Evolutionary conservation across 2,329 filamentous ascomycete genomes (phyloP), one percentile per base, ranked within the genome.

Genomic region (Amauroascus niger): DNA sequence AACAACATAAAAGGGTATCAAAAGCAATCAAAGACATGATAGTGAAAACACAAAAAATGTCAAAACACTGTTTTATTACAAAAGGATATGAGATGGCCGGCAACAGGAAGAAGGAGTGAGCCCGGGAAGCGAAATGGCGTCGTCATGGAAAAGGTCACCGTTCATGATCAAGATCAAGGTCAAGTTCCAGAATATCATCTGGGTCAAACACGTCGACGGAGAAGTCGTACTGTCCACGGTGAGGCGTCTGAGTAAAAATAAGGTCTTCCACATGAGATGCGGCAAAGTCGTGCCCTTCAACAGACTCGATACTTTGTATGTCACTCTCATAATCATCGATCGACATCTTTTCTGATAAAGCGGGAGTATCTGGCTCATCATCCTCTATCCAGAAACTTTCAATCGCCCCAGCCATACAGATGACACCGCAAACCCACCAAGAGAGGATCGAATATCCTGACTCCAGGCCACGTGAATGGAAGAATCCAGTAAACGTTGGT

Each of bases 391-490:
- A 82, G 56, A 88, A 76, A 67, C 86, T 87, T 63, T 93, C 75
- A 49, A 86, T 71, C 1, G 85, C 87, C 44, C 90, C 93, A 13
- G 82, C 69, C 9, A 88, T 71, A 32, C 88, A 87, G 30, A 96
- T 81, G 2, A 86, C 63, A 7, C 86, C 88, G 59, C 85, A 90
- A 57, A 83, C 83, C 93, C 93, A 98, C 91, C 93, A 98, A 0
- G 89, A 86, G 32, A 96, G 76, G 18, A 89, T 89, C 3, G 89
- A 91, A 66, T 88, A 91, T 33, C 90, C 89, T 6, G 83, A 78
- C 59, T 82, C 78, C 33, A 94, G 78, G 49, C 93, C 93, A 50
- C 84, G 75, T 3, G 88, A 81, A 69, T 95, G 94, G 22, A 97
- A 77, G 26, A 89, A 74, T 1, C 93, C 93, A 2, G 90, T 94